Percentiles rank a stretch among this genome's conserved stretches.
phyloP scores from a whole-genome alignment of 352 stramenopile genomes.

The Plasmopara viticola region DNA sequence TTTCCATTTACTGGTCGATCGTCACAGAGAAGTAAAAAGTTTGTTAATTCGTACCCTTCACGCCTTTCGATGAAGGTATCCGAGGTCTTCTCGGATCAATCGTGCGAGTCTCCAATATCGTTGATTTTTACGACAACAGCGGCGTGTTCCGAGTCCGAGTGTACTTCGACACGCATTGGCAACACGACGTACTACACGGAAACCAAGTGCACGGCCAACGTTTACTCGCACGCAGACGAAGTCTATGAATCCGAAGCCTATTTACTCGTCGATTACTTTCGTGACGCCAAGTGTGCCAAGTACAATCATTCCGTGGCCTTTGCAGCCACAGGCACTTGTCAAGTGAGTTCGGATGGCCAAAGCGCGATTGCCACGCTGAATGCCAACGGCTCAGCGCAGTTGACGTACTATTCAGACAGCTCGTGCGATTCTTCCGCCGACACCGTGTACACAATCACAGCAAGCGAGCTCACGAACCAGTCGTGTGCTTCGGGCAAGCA shows the following conservation, averaged over 20 bases:
- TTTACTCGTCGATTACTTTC: constrained; percentile 24
- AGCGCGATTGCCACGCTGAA: constrained; percentile 18
- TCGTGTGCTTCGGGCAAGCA: constrained; percentile 9
- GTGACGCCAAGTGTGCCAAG: constrained; percentile 13
- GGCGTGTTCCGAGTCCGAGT: constrained; percentile 10
- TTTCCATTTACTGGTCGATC: not conserved
- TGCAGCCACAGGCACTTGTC: constrained; percentile 15
- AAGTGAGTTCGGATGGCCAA: constrained; percentile 15
- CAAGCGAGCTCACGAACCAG: constrained; percentile 12
- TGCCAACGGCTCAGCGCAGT: constrained; percentile 21
- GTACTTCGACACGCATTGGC: constrained; percentile 7
- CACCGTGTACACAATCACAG: constrained; percentile 6
- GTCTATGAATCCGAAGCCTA: constrained; percentile 16
- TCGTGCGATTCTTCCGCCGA: constrained; percentile 7
- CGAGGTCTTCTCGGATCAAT: constrained; percentile 28
- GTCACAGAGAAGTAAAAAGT: not conserved
- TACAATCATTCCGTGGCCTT: constrained; percentile 17
- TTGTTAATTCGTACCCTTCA: not conserved
- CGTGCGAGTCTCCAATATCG: constrained; percentile 15
- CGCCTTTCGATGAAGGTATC: constrained; percentile 16
- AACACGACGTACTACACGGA: constrained; percentile 20
- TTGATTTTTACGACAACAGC: constrained; percentile 9
- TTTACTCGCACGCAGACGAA: constrained; percentile 16
- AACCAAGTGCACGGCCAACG: constrained; percentile 16
- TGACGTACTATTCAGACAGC: constrained; percentile 23